These are phyloP conservation scores for Fusarium pseudoanthophilum DNA, from an alignment of 2,329 filamentous ascomycete species.

Conservation along the genomic window DNA sequence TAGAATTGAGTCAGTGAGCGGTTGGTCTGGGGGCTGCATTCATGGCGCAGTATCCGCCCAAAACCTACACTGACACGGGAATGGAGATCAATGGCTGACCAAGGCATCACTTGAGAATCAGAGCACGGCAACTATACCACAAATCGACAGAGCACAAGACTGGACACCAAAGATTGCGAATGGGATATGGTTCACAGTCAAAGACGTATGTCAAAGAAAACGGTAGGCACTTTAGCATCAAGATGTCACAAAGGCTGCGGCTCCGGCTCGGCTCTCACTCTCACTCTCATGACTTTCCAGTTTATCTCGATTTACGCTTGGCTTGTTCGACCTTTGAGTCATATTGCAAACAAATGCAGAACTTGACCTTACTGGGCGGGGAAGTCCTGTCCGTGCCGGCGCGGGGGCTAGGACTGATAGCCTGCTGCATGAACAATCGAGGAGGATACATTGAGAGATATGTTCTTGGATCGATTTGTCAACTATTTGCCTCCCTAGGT, in stretches of 20 bases:
- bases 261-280: conserved; percentile 30
- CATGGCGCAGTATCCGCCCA: conserved; percentile 21
- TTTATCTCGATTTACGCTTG: neutral
- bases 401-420: conserved; percentile 24
- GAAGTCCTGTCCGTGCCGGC: conserved; percentile 32
- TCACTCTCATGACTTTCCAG: conserved; percentile 4
- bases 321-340: conserved; percentile 5
- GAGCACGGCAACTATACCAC: conserved; percentile 16
- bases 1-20: conserved; percentile 2
- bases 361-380: conserved; percentile 30
- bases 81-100: conserved; percentile 5
- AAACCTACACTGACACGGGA: conserved; percentile 13
- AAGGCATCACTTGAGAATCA: conserved; percentile 15
- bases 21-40: neutral
- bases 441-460: neutral
- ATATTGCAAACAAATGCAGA: neutral
- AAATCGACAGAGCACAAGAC: neutral
- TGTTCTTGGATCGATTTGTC: neutral
- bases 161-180: neutral
- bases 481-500: neutral
- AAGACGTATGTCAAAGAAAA: neutral
- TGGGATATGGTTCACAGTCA: neutral
- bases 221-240: conserved; percentile 1
- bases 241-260: conserved; percentile 27
- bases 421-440: conserved; percentile 19